These are phyloP conservation scores for Fusarium algeriense DNA, from an alignment of 2,329 filamentous ascomycete genomes.

Conservation along the genomic window DNA sequence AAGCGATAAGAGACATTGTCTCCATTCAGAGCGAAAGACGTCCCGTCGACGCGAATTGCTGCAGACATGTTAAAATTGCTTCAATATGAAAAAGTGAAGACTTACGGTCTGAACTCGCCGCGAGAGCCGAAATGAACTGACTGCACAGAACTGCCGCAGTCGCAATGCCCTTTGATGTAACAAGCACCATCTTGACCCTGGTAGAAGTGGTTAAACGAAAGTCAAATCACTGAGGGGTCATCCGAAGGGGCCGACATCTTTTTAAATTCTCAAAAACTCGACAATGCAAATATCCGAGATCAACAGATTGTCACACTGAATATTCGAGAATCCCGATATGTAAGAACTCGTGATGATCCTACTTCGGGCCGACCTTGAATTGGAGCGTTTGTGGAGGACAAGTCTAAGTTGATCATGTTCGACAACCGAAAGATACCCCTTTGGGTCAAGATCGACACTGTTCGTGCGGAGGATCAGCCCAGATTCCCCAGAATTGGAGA, in stretches of 20 bases:
- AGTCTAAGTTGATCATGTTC: background rate
- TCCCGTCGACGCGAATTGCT: conserved; percentile 66
- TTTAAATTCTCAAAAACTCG: background rate
- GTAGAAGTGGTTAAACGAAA: background rate
- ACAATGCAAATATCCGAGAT: no score
- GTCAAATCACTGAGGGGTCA: background rate
- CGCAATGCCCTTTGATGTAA: background rate
- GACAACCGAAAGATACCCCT: conserved; percentile 16
- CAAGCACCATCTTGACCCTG: conserved; percentile 7
- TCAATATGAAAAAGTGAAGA: background rate
- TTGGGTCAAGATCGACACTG: conserved; percentile 8
- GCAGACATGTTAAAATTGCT: background rate
- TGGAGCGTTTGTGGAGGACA: conserved; percentile 16
- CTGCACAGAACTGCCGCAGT: background rate
- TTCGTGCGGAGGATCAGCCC: conserved; percentile 22
- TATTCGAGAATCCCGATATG: background rate
- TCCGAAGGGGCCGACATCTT: background rate
- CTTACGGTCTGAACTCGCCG: conserved; percentile 5
- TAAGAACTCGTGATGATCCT: background rate
- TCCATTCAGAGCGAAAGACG: conserved; percentile 69
- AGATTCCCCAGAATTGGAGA: background rate
- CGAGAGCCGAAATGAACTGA: background rate
- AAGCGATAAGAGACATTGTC: conserved; percentile 71
- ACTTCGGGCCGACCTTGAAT: conserved; percentile 17
- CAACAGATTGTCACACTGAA: background rate